Conservation (phyloP, 495 filamentous ascomycete species). For the Aspergillus ostianus region DNA sequence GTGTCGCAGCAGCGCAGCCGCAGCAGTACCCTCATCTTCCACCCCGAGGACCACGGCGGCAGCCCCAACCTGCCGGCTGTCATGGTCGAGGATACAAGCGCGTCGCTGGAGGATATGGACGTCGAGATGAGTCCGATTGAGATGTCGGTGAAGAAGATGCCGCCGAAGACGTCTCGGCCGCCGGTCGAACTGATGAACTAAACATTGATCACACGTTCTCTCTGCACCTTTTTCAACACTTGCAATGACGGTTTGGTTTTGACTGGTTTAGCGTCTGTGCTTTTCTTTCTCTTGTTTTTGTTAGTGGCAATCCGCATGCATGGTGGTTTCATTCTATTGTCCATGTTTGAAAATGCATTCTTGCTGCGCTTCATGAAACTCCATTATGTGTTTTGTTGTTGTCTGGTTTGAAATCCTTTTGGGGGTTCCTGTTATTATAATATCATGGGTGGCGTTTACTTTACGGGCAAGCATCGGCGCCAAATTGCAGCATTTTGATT, state of each 20-base stretch:
- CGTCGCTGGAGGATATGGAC: slow-evolving; percentile 45
- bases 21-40: slow-evolving; percentile 70
- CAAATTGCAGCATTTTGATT: no score
- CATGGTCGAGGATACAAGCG: slow-evolving; percentile 84
- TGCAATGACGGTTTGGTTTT: slow-evolving; percentile 15
- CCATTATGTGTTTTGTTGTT: slow-evolving; percentile 3
- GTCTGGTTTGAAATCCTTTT: no score
- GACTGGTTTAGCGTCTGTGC: slow-evolving; percentile 11
- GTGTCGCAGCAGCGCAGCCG: slow-evolving; percentile 47
- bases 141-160: slow-evolving; percentile 51
- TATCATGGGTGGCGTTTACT: slow-evolving; percentile 7
- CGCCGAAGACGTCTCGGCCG: slow-evolving; percentile 76
- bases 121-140: slow-evolving; percentile 44
- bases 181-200: slow-evolving; percentile 86
- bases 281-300: not conserved
- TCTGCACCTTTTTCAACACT: slow-evolving; percentile 8
- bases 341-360: not conserved
- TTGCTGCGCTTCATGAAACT: not conserved
- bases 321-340: not conserved
- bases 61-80: slow-evolving; percentile 83
- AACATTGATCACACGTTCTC: slow-evolving; percentile 11
- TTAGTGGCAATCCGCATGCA: not conserved
- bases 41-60: slow-evolving; percentile 70
- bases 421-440: not conserved
- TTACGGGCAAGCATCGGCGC: not conserved